Conservation (phyloP, 73 alveolate genomes). For the Paramecium bursaria region DNA sequence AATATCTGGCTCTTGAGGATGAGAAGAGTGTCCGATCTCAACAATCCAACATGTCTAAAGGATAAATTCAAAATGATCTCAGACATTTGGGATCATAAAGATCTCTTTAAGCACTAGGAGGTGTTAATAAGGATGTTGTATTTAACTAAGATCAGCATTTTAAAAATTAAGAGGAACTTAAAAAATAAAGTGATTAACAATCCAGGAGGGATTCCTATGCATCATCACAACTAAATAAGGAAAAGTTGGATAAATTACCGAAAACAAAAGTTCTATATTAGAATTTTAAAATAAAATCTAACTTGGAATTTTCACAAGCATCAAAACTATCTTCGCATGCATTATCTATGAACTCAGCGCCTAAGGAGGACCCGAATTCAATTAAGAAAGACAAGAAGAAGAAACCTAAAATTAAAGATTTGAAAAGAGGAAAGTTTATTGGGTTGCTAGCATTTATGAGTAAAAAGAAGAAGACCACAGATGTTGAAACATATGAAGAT, state of each 20-base stretch:
- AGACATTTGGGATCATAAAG: slow-evolving; percentile 27
- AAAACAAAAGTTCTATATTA: not conserved
- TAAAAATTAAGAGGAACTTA: slow-evolving; percentile 18
- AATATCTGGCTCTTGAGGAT: no score
- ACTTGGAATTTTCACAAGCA: slow-evolving; percentile 29
- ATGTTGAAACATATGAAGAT: slow-evolving; percentile 62
- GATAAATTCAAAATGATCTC: slow-evolving; percentile 5
- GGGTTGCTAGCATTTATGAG: slow-evolving; percentile 11
- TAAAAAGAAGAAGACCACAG: slow-evolving; percentile 29
- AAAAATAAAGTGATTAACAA: not conserved
- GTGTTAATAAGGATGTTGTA: slow-evolving; percentile 28
- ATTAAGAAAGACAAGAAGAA: not conserved
- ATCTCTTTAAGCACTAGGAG: slow-evolving; percentile 1
- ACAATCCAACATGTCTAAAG: not conserved
- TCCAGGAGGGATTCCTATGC: not conserved
- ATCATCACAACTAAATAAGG: not conserved
- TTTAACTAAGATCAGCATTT: slow-evolving; percentile 6
- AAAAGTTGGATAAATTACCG: not conserved
- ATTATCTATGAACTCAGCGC: slow-evolving; percentile 1
- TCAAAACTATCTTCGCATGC: slow-evolving; percentile 54
- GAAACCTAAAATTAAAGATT: not conserved
- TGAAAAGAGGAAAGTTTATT: slow-evolving; percentile 11
- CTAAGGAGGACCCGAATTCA: slow-evolving; percentile 30
- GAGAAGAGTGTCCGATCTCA: no score
- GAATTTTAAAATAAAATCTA: slow-evolving; percentile 9